A percentile compares a stretch with the other conserved stretches of the same genome.
These are phyloP conservation scores for Rhododendron ovatum DNA, from an alignment of 148 eudicot genomes.

Conservation along the genomic window DNA sequence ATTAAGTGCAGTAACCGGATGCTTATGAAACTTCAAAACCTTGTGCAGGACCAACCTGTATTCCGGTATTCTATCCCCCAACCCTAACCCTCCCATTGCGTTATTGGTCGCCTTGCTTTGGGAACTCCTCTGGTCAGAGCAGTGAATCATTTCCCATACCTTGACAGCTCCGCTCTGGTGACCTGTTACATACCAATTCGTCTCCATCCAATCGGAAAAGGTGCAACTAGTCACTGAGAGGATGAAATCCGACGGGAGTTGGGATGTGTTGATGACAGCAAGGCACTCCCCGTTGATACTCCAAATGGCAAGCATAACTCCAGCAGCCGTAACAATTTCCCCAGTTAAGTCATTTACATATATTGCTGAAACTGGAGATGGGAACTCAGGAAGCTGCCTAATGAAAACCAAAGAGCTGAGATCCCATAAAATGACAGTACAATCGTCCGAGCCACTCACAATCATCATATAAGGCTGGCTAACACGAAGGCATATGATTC, in stretches of 20 bases:
- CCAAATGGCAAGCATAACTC: conserved; percentile 83
- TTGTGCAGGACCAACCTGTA: conserved; percentile 71
- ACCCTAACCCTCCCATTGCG: conserved; percentile 37
- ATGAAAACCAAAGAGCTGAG: conserved; percentile 75
- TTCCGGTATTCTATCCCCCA: conserved; percentile 55
- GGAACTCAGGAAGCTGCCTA: conserved; percentile 89
- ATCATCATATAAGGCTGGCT: conserved; percentile 95
- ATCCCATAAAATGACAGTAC: conserved; percentile 87
- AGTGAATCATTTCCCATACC: conserved; percentile 87
- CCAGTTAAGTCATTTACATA: conserved; percentile 81
- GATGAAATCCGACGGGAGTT: conserved; percentile 84
- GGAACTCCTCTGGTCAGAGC: conserved; percentile 34
- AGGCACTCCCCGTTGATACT: conserved; percentile 90
- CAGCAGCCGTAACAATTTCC: conserved; percentile 84
- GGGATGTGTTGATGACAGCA: conserved; percentile 81
- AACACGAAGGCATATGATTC: conserved; percentile 71
- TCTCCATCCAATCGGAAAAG: conserved; percentile 83
- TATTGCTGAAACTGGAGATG: conserved; percentile 81
- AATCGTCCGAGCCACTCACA: conserved; percentile 90
- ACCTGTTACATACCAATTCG: conserved; percentile 87
- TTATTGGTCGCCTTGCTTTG: conserved; percentile 32
- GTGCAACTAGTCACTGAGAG: conserved; percentile 68
- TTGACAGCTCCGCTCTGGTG: conserved; percentile 94
- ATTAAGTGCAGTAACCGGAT: conserved; percentile 80
- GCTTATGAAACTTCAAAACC: conserved; percentile 79